Evolutionary conservation across 2,329 filamentous ascomycete species (phyloP).

Genomic region (Fusarium annulatum): DNA sequence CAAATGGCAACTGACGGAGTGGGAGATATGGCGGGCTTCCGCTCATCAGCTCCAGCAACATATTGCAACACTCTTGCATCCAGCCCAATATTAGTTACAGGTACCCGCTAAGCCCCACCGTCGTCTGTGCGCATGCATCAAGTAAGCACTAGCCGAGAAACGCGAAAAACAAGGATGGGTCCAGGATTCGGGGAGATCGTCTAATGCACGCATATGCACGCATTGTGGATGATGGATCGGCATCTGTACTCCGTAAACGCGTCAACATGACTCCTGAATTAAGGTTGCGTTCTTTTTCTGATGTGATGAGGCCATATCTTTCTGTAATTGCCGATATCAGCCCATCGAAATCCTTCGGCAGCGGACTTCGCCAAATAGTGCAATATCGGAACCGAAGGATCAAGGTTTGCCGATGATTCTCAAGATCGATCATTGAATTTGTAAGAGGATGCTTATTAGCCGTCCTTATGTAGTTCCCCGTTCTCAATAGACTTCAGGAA

Average conservation of each 20-base stretch:
- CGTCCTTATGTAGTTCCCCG: neutral
- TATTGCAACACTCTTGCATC: neutral
- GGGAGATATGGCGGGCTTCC: neutral
- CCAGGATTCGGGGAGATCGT: neutral
- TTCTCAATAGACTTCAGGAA: neutral
- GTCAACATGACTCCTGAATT: too few species aligned
- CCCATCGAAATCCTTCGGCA: neutral
- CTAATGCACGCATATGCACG: neutral
- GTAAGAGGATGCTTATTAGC: neutral
- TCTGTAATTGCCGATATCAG: neutral
- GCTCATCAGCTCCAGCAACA: neutral
- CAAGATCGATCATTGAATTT: neutral
- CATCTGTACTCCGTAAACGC: neutral
- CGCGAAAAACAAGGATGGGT: neutral
- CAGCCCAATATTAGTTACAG: neutral
- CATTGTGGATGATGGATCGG: neutral
- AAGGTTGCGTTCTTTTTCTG: neutral
- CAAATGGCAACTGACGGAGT: neutral
- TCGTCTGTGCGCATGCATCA: neutral
- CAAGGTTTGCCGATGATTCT: neutral
- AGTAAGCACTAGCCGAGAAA: neutral
- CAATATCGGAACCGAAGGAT: neutral
- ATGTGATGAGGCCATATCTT: neutral
- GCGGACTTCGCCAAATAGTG: neutral
- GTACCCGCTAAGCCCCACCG: neutral